A percentile compares a stretch with the other conserved stretches of the same genome.
These are phyloP conservation scores for Phytophthora meadii DNA, from an alignment of 352 stramenopile genomes.

Conservation along the genomic window DNA sequence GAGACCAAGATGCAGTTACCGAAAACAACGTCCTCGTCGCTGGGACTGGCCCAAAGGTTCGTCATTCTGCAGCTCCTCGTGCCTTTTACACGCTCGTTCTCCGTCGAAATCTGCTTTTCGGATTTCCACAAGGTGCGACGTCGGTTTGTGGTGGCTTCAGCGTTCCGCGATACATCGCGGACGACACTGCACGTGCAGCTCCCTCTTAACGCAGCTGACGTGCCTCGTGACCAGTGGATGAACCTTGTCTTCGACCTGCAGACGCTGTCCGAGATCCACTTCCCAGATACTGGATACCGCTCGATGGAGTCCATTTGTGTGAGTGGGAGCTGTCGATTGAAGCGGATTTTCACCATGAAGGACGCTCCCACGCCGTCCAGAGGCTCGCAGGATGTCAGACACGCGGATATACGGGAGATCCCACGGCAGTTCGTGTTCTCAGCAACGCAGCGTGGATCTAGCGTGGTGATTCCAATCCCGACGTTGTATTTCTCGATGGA, in stretches of 20 bases:
- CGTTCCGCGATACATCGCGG: conserved; percentile 71
- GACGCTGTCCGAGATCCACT: conserved; percentile 63
- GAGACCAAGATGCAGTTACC: conserved; percentile 87
- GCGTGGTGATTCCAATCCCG: conserved; percentile 34
- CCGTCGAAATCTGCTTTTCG: conserved; percentile 79
- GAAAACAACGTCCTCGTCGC: conserved; percentile 44
- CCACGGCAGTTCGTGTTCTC: conserved; percentile 74
- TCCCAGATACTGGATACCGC: conserved; percentile 60
- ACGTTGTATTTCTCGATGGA: conserved; percentile 64
- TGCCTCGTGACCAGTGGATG: conserved; percentile 78
- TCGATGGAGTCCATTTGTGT: conserved; percentile 84
- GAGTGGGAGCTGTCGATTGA: conserved; percentile 74
- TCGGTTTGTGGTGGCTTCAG: conserved; percentile 79
- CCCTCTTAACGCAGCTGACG: conserved; percentile 41
- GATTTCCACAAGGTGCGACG: conserved; percentile 79
- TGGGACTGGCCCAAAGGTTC: conserved; percentile 81
- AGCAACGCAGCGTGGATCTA: conserved; percentile 27
- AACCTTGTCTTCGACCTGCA: conserved; percentile 83
- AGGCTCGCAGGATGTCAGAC: conserved; percentile 14
- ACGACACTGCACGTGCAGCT: conserved; percentile 78
- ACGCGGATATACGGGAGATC: conserved; percentile 57
- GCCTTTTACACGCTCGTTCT: conserved; percentile 70
- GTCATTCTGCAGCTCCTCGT: conserved; percentile 73
- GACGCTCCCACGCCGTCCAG: conserved; percentile 56
- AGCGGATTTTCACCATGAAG: conserved; percentile 90